Conservation (phyloP, 371 early-diverging fungal genomes). For the Antonospora locustae region DNA sequence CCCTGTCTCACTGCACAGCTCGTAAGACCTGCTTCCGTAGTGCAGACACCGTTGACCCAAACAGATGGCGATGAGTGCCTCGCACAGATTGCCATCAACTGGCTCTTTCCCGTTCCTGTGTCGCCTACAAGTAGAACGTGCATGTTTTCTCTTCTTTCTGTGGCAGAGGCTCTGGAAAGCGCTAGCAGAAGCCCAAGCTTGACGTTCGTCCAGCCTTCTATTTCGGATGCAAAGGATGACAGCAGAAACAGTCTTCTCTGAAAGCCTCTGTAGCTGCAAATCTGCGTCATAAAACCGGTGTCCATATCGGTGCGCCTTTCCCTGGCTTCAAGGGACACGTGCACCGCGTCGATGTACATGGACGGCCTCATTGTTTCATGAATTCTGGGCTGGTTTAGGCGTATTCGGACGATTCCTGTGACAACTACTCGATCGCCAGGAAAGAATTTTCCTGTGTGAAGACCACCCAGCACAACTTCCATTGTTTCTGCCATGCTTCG, state of each 20-base stretch:
- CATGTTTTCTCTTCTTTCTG: conserved; percentile 11
- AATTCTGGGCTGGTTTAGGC: conserved; percentile 32
- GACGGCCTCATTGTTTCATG: conserved; percentile 33
- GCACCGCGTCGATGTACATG: conserved; percentile 30
- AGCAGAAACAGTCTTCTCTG: conserved; percentile 31
- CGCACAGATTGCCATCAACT: conserved; percentile 38
- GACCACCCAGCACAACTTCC: conserved; percentile 41
- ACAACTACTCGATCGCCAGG: conserved; percentile 47
- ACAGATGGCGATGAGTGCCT: conserved; percentile 42
- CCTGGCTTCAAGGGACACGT: conserved; percentile 23
- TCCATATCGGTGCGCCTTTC: neutral
- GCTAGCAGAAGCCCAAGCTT: conserved; percentile 49
- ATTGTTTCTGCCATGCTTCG: conserved; percentile 38
- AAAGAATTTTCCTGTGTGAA: conserved; percentile 33
- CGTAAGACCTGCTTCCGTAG: conserved; percentile 53
- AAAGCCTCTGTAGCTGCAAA: conserved; percentile 6
- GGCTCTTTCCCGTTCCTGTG: conserved; percentile 52
- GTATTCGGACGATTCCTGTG: conserved; percentile 35
- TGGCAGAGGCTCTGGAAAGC: conserved; percentile 1
- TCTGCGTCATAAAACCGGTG: conserved; percentile 1
- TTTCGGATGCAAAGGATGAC: conserved; percentile 28
- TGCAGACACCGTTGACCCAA: conserved; percentile 46
- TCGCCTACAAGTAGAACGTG: conserved; percentile 52
- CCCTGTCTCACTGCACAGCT: conserved; percentile 53
- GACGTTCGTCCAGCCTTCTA: conserved; percentile 36